phyloP scores from a whole-genome alignment of 176 grass and related monocot genomes.

The sorghum (Sorghum bicolor) region Sorghum_bicolor_NCBIv3 NC_012872.2:7534501-7535000 shows the following conservation, averaged over 20 bases:
- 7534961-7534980: slow-evolving; percentile 95
- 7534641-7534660: slow-evolving; percentile 78
- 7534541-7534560: slow-evolving; percentile 84
- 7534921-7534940: slow-evolving; percentile 86
- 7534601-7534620: slow-evolving; percentile 83
- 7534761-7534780: slow-evolving; percentile 8
- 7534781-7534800: not conserved
- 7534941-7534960: slow-evolving; percentile 95
- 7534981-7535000: slow-evolving; percentile 86
- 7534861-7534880: slow-evolving; percentile 86
- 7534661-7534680: slow-evolving; percentile 83
- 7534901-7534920: slow-evolving; percentile 88
- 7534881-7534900: slow-evolving; percentile 83
- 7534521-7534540: slow-evolving; percentile 35
- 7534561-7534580: slow-evolving; percentile 80
- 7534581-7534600: slow-evolving; percentile 72
- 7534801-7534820: not conserved
- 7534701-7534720: slow-evolving; percentile 9
- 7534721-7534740: not conserved
- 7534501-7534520: slow-evolving; percentile 35
- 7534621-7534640: slow-evolving; percentile 88
- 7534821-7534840: not conserved
- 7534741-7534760: not conserved
- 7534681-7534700: slow-evolving; percentile 26
- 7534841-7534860: slow-evolving; percentile 70